Conservation (phyloP, 176 grass and related monocot genomes). For the Musa beccarii region DNA sequence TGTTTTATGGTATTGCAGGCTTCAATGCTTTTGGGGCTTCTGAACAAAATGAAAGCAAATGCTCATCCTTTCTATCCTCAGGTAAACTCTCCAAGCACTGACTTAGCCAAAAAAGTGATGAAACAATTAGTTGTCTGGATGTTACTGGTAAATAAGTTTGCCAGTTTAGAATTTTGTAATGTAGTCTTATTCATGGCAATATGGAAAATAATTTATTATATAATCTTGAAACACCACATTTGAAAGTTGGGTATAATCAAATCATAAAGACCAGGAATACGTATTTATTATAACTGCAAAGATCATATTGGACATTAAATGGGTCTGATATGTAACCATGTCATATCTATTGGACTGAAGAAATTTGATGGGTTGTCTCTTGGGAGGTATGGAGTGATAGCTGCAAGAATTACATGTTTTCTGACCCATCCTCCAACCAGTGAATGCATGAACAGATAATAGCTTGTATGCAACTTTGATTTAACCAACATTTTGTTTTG, state of each 20-base stretch:
- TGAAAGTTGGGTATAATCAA: neutral
- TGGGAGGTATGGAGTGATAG: neutral
- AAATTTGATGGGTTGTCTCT: neutral
- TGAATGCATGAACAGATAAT: too few species aligned
- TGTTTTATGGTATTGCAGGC: slow-evolving; percentile 24
- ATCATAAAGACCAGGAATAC: neutral
- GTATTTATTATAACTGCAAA: neutral
- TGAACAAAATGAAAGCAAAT: slow-evolving; percentile 48
- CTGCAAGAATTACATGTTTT: too few species aligned
- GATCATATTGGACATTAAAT: neutral
- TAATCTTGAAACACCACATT: neutral
- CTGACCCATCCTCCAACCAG: too few species aligned
- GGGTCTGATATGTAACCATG: neutral
- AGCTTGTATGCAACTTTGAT: too few species aligned
- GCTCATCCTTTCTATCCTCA: slow-evolving; percentile 60
- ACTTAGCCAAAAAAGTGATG: neutral
- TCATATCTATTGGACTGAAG: neutral
- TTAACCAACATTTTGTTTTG: too few species aligned
- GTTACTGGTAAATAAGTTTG: neutral
- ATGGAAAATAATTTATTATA: neutral
- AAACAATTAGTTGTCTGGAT: neutral
- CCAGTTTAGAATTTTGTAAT: neutral
- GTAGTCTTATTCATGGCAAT: neutral
- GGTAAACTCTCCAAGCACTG: slow-evolving; percentile 25
- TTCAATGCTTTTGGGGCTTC: slow-evolving; percentile 58